Evolutionary conservation across 2,329 filamentous ascomycete species (phyloP).

Genomic region (Fusarium sp.): DNA sequence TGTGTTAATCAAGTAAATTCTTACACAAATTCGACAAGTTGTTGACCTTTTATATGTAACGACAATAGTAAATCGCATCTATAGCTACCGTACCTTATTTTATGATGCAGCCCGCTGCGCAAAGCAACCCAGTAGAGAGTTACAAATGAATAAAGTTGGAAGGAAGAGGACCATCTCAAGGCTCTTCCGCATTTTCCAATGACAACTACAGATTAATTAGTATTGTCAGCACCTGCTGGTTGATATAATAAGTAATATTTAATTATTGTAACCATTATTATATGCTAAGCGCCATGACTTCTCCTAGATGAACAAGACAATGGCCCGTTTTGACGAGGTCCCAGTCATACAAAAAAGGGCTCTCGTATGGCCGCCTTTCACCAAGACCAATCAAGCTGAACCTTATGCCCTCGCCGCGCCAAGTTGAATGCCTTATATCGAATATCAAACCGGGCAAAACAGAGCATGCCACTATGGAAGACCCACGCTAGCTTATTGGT

Average conservation of each 20-base stretch:
- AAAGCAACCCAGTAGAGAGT: background rate
- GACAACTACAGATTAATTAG: background rate
- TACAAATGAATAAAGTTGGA: background rate
- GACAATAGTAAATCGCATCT: background rate
- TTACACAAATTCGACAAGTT: background rate
- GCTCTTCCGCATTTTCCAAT: background rate
- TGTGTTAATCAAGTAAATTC: background rate
- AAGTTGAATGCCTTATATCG: background rate
- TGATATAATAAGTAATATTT: slow-evolving; percentile 3
- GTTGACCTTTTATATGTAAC: background rate
- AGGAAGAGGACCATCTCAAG: background rate
- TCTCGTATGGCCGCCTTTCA: background rate
- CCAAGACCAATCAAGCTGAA: slow-evolving; percentile 14
- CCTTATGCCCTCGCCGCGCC: slow-evolving; percentile 17
- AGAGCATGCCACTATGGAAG: slow-evolving; percentile 15
- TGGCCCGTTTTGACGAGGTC: background rate
- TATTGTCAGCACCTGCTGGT: background rate
- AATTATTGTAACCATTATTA: slow-evolving; percentile 16
- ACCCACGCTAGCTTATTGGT: slow-evolving; percentile 14
- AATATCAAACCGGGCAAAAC: slow-evolving; percentile 23
- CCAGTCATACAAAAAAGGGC: background rate
- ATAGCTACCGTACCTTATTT: background rate
- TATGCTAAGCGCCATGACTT: background rate
- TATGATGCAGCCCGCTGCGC: background rate
- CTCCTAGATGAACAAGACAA: background rate